Evolutionary conservation across 2,329 filamentous ascomycete genomes (phyloP).

Genomic region (Purpureocillium takamizusanense): DNA sequence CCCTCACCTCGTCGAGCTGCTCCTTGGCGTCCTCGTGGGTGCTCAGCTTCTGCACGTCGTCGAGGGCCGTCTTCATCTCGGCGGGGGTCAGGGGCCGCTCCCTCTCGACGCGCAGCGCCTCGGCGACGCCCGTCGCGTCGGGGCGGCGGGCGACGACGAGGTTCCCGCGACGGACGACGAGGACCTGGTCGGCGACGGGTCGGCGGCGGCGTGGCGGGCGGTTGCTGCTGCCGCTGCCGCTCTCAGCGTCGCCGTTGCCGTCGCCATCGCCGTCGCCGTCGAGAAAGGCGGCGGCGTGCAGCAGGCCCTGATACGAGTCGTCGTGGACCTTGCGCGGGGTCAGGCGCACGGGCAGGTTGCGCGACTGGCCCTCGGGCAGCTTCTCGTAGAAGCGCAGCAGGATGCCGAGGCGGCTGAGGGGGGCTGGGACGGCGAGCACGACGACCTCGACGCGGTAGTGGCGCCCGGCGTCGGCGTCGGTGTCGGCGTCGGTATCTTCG

Average conservation of each 20-base stretch:
- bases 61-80: constrained; percentile 15
- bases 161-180: constrained; percentile 29
- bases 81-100: constrained; percentile 14
- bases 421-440: constrained; percentile 31
- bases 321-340: constrained; percentile 36
- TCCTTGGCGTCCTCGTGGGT: constrained; percentile 9
- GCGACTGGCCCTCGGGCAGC: constrained; percentile 23
- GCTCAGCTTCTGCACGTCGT: constrained; percentile 15
- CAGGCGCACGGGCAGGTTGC: constrained; percentile 27
- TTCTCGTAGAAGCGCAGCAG: constrained; percentile 27
- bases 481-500: too few species aligned
- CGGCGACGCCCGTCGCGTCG: too few species aligned
- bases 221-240: too few species aligned
- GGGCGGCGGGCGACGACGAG: constrained; percentile 23
- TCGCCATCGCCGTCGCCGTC: constrained; percentile 14
- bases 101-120: constrained; percentile 17
- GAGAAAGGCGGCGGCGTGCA: constrained; percentile 25
- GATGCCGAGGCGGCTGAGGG: constrained; percentile 32
- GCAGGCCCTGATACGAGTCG: constrained; percentile 31
- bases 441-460: constrained; percentile 31
- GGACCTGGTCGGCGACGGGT: constrained; percentile 22
- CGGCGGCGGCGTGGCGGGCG: too few species aligned
- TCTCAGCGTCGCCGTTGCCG: too few species aligned
- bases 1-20: constrained; percentile 14
- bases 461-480: too few species aligned